Evolutionary conservation across 139 green algal genomes (phyloP).

Genomic region (Closterium sp.): DNA sequence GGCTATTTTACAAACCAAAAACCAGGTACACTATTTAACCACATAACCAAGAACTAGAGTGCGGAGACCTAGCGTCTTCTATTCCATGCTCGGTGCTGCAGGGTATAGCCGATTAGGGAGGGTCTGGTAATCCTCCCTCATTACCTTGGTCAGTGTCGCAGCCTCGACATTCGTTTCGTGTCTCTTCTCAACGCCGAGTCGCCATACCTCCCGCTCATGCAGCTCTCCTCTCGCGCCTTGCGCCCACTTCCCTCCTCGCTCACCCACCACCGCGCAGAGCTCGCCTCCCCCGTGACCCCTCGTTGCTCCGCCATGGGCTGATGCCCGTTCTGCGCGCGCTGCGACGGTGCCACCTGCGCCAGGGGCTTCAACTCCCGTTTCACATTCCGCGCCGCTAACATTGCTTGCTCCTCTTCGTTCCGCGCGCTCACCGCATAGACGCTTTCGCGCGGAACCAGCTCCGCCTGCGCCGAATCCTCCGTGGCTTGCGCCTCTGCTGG

Average conservation of each 20-base stretch:
- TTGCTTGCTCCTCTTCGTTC: neutral
- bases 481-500: neutral
- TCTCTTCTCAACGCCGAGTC: neutral
- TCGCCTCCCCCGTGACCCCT: neutral
- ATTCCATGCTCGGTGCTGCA: neutral
- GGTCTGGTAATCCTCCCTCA: no score
- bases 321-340: neutral
- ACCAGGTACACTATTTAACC: no score
- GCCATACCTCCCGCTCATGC: neutral
- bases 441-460: neutral
- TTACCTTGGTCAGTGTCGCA: neutral
- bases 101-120: neutral
- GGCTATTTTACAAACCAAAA: no score
- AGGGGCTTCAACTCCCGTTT: neutral
- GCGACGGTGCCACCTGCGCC: no score
- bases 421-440: neutral
- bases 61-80: no score
- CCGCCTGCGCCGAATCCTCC: neutral
- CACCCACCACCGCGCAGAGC: neutral
- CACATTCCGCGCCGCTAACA: neutral
- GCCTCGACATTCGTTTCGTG: neutral
- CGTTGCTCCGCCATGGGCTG: neutral
- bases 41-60: no score
- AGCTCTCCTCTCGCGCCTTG: neutral
- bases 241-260: neutral